Evolutionary conservation across 352 stramenopile species (phyloP).

Genomic region (Globisporangium spinosum): DNA sequence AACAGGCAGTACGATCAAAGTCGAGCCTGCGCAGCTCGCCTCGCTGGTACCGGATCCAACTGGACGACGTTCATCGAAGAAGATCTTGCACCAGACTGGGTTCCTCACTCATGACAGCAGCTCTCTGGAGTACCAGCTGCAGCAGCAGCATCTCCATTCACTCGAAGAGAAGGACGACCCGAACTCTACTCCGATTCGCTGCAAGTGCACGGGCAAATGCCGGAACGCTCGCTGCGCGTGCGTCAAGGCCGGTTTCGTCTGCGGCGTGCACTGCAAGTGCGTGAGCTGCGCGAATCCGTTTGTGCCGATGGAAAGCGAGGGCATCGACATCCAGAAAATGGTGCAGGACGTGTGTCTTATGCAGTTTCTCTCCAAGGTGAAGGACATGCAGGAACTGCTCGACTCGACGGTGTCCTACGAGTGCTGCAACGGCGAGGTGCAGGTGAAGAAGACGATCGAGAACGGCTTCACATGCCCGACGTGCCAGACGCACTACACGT

Average conservation of each 20-base stretch:
- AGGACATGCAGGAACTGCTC: slow-evolving; percentile 79
- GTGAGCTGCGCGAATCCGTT: slow-evolving; percentile 78
- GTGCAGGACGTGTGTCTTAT: slow-evolving; percentile 73
- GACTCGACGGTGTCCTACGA: slow-evolving; percentile 66
- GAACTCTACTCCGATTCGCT: slow-evolving; percentile 32
- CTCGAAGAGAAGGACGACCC: slow-evolving; percentile 32
- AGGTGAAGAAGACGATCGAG: slow-evolving; percentile 66
- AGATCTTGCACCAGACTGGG: slow-evolving; percentile 48
- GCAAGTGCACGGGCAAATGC: slow-evolving; percentile 83
- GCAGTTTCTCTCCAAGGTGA: slow-evolving; percentile 80
- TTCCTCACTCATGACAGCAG: slow-evolving; percentile 1
- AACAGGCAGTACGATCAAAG: slow-evolving; percentile 11
- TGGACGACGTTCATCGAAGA: slow-evolving; percentile 65
- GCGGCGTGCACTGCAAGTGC: slow-evolving; percentile 74
- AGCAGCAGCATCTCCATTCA: slow-evolving; percentile 12
- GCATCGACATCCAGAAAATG: slow-evolving; percentile 70
- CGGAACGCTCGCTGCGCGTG: slow-evolving; percentile 78
- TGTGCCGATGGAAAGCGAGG: slow-evolving; percentile 60
- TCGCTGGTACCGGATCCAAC: slow-evolving; percentile 54
- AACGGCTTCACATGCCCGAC: slow-evolving; percentile 56
- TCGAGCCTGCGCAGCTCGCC: slow-evolving; percentile 33
- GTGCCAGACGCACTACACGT: slow-evolving; percentile 61
- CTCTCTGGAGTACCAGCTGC: slow-evolving; percentile 1
- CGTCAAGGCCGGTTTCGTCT: slow-evolving; percentile 80
- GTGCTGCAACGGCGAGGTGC: slow-evolving; percentile 48